Evolutionary conservation across 768 basidiomycete genomes (phyloP).

Genomic region (Xerocomellus amylosporus): DNA sequence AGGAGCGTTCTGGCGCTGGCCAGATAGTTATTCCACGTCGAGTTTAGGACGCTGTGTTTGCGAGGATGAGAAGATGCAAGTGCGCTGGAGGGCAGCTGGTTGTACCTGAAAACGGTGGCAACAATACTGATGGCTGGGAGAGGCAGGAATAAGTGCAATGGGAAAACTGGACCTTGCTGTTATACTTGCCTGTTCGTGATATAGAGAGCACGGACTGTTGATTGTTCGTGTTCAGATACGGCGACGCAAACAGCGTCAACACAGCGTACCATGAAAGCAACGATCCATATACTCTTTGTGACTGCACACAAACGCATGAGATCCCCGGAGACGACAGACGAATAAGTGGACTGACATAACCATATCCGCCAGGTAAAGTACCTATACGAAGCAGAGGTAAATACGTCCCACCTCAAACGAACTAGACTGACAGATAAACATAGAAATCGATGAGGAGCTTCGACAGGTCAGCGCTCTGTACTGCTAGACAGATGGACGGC

Average conservation of each 20-base stretch:
- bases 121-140: conserved; percentile 17
- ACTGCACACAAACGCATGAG: conserved; percentile 17
- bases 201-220: conserved; percentile 15
- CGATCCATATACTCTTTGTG: conserved; percentile 12
- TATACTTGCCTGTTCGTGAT: conserved; percentile 21
- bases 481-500: neutral
- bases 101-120: conserved; percentile 18
- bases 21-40: conserved; percentile 14
- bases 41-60: conserved; percentile 6
- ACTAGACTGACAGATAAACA: conserved; percentile 21
- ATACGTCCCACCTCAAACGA: neutral
- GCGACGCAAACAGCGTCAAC: neutral
- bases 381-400: conserved; percentile 1
- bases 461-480: neutral
- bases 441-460: conserved; percentile 29
- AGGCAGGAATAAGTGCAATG: neutral
- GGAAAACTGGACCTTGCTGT: neutral
- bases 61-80: neutral
- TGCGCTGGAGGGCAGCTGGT: too few relatives aligned
- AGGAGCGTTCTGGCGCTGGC: conserved; percentile 1
- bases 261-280: conserved; percentile 18
- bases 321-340: neutral
- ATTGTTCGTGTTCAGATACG: neutral
- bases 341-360: conserved; percentile 18
- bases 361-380: conserved; percentile 33